Evolutionary conservation across 768 basidiomycete species (phyloP), one percentile per base, ranked within the genome.

Genomic region (Lanmaoa pseudosensibilis): DNA sequence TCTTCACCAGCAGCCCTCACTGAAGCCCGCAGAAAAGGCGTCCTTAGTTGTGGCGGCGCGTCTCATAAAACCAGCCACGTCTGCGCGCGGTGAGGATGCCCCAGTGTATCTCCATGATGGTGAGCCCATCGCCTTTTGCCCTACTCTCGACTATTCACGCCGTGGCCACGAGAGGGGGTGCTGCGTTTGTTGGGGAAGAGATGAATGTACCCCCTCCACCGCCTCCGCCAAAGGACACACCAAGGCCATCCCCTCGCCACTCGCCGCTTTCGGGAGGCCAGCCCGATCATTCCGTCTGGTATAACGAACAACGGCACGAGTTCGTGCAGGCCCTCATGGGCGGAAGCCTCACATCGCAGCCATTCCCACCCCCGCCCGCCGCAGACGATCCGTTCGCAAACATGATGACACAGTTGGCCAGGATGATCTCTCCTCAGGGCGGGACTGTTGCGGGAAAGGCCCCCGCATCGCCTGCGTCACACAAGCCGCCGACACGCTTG

Each of bases 1-100:
- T 63, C 70, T 18, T 80, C 83, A 64, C 78, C 86, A 51, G 74
- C 86, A 73, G 82, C 85, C 56, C 83, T 85, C 63, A 88, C 89
- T 70, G 89, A 90, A 72, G 90, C 90, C 11, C 80, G 90, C 44
- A 75, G 84, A 65, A 87, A 82, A 73, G 90, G 91, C 36, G 91
- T 93, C 55, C 81, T 92, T 19, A 78, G 78, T 59, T 78, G 88
- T 50, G 85, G 88, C 13, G 77, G 76, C 30, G 88, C 82, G 90
- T 52, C 83, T 93, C 41, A 85, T 87, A 33, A 91, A 85, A 65
- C 80, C 92, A 41, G 90, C 91, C 5, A 87, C 86, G 3, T 86
- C 86, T 4, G 81, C 87, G 36, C 81, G 90, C 21, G 83, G 84
- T 38, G 88, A 88, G 48, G 87, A 90, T 54, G 83, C 79, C 10